A percentile compares a stretch with the other conserved stretches of the same genome.
Evolutionary conservation across 768 basidiomycete genomes (phyloP).

Genomic region (Leccinum fibrillosum): DNA sequence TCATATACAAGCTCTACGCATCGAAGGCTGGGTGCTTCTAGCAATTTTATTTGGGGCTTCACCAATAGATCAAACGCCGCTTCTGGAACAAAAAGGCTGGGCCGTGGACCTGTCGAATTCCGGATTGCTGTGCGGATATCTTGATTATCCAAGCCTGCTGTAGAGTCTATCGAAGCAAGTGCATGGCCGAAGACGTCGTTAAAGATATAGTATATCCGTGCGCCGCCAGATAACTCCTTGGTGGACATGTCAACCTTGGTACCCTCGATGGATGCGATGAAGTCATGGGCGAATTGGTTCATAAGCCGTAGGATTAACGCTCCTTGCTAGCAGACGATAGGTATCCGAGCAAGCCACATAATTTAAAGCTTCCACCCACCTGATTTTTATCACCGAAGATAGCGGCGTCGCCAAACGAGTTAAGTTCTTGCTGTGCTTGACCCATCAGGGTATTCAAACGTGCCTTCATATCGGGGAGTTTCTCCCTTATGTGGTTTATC

Average conservation of each 20-base stretch:
- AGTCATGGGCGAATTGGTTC: constrained; percentile 98
- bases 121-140: constrained; percentile 98
- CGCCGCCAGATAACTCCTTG: constrained; percentile 97
- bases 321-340: constrained; percentile 57
- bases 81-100: constrained; percentile 96
- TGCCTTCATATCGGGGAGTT: constrained; percentile 99
- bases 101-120: constrained; percentile 95
- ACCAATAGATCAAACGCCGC: constrained; percentile 95
- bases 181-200: constrained; percentile 97
- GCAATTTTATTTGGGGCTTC: constrained; percentile 95
- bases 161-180: constrained; percentile 85
- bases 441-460: constrained; percentile 97
- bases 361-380: constrained; percentile 31
- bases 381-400: constrained; percentile 90
- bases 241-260: constrained; percentile 95
- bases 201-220: constrained; percentile 99
- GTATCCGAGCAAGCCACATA: constrained; percentile 7
- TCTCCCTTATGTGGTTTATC: constrained; percentile 97
- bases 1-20: constrained; percentile 99
- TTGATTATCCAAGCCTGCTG: constrained; percentile 84
- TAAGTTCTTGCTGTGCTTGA: constrained; percentile 97
- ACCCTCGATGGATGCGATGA: constrained; percentile 95
- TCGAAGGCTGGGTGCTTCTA: constrained; percentile 90
- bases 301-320: constrained; percentile 89
- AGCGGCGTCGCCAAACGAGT: constrained; percentile 92